These are phyloP conservation scores for Pseudozyma sp. DNA, from an alignment of 1,284 basidiomycete species.

Conservation along the genomic window DNA sequence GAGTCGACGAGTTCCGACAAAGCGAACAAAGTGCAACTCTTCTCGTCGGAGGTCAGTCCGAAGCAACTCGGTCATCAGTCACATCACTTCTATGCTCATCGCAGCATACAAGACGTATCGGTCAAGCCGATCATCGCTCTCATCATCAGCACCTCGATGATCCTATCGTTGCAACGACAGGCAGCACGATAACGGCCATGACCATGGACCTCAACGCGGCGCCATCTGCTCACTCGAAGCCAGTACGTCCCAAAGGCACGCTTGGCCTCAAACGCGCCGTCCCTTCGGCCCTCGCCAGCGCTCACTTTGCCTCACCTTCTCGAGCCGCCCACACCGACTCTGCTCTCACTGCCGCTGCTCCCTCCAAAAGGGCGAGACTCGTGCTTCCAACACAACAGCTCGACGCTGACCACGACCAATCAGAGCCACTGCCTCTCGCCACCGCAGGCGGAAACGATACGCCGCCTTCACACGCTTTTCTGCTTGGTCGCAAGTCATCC, in stretches of 20 bases:
- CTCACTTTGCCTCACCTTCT: constrained; percentile 12
- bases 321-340: constrained; percentile 3
- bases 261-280: constrained; percentile 30
- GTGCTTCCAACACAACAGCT: constrained; percentile 36
- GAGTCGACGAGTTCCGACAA: constrained; percentile 10
- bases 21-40: not conserved
- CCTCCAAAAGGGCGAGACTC: constrained; percentile 32
- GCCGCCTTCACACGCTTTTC: constrained; percentile 32
- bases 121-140: not conserved
- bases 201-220: constrained; percentile 13
- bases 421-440: not conserved
- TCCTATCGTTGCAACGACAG: not conserved
- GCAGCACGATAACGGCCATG: not conserved
- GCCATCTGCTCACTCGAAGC: constrained; percentile 10
- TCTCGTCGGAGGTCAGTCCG: not conserved
- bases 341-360: not conserved
- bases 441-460: constrained; percentile 11
- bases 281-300: constrained; percentile 11
- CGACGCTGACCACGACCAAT: constrained; percentile 8
- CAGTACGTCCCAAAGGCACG: constrained; percentile 30
- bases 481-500: constrained; percentile 25
- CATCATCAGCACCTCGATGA: constrained; percentile 7
- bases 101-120: not conserved
- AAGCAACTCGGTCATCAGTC: constrained; percentile 15
- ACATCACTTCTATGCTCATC: not conserved